Evolutionary conservation across 768 basidiomycete genomes (phyloP).

Genomic region (Psilocybe tampanensis): DNA sequence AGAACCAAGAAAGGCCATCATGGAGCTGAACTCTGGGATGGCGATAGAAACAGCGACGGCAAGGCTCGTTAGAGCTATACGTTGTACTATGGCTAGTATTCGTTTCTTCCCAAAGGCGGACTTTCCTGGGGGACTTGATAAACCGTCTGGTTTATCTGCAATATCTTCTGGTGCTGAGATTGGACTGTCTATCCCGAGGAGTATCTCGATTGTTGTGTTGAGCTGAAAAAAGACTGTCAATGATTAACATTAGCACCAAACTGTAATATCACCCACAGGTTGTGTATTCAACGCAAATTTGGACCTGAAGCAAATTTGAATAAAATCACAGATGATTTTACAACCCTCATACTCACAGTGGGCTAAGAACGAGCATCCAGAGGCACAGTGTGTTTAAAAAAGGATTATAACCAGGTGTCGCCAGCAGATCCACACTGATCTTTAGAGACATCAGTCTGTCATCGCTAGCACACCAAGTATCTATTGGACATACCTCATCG

Average conservation of each 20-base stretch:
- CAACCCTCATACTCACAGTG: slow-evolving; percentile 51
- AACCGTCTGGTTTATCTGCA: slow-evolving; percentile 34
- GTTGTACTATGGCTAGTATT: slow-evolving; percentile 50
- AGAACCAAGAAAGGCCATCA: slow-evolving; percentile 93
- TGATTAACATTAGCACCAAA: background rate
- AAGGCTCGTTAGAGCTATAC: slow-evolving; percentile 57
- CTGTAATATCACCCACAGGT: slow-evolving; percentile 53
- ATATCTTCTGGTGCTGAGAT: slow-evolving; percentile 40
- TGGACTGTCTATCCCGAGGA: slow-evolving; percentile 65
- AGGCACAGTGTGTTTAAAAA: slow-evolving; percentile 72
- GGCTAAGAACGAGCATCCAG: slow-evolving; percentile 85
- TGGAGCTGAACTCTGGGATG: slow-evolving; percentile 77
- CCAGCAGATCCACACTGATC: slow-evolving; percentile 84
- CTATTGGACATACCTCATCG: slow-evolving; percentile 60
- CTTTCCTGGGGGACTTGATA: slow-evolving; percentile 28
- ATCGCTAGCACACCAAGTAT: background rate
- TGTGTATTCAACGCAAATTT: slow-evolving; percentile 87
- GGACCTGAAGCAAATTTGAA: slow-evolving; percentile 47
- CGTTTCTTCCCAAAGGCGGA: slow-evolving; percentile 37
- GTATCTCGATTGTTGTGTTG: slow-evolving; percentile 78
- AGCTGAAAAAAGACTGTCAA: slow-evolving; percentile 44
- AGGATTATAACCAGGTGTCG: slow-evolving; percentile 71
- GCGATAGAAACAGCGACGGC: slow-evolving; percentile 73
- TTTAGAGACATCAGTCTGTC: slow-evolving; percentile 26
- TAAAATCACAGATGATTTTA: slow-evolving; percentile 1